phyloP scores from a whole-genome alignment of 2,329 filamentous ascomycete species.

The Botrytis fabae region DNA sequence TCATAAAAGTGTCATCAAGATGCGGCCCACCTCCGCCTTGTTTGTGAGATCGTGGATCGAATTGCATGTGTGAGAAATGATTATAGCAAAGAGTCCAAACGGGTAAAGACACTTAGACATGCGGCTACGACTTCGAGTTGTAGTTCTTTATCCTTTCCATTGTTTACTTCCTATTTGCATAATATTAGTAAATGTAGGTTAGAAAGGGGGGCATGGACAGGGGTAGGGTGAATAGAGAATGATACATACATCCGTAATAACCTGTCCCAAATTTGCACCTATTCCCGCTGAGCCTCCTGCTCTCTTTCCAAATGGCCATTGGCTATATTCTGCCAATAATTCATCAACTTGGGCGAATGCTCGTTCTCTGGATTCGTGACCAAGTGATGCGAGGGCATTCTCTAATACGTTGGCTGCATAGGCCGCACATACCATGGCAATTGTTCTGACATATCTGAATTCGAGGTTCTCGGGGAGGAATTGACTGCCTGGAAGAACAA shows the following conservation, averaged over 20 bases:
- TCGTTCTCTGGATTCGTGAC: constrained; percentile 89
- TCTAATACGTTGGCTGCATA: constrained; percentile 98
- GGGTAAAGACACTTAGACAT: constrained; percentile 94
- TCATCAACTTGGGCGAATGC: constrained; percentile 98
- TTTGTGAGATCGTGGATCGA: neutral
- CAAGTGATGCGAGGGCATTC: constrained; percentile 91
- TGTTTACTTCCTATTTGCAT: constrained; percentile 67
- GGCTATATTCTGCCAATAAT: constrained; percentile 90
- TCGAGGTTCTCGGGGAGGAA: constrained; percentile 94
- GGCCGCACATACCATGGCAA: constrained; percentile 95
- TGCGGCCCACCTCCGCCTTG: neutral
- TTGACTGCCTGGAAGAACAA: constrained; percentile 81
- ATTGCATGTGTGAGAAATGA: neutral
- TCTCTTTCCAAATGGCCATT: constrained; percentile 93
- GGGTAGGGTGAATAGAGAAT: constrained; percentile 28
- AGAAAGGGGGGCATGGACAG: neutral
- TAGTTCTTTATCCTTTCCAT: constrained; percentile 87
- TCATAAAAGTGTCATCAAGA: constrained; percentile 9
- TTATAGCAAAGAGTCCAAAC: constrained; percentile 90
- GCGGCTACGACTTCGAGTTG: constrained; percentile 95
- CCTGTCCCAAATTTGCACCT: constrained; percentile 86
- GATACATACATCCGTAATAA: constrained; percentile 67
- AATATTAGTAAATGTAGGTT: constrained; percentile 18
- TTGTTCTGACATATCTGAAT: constrained; percentile 87
- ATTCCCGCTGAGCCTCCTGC: constrained; percentile 74